These are phyloP conservation scores for Schoenoplectus tabernaemontani DNA, from an alignment of 202 grass and related monocot genomes.

Conservation along the genomic window DNA sequence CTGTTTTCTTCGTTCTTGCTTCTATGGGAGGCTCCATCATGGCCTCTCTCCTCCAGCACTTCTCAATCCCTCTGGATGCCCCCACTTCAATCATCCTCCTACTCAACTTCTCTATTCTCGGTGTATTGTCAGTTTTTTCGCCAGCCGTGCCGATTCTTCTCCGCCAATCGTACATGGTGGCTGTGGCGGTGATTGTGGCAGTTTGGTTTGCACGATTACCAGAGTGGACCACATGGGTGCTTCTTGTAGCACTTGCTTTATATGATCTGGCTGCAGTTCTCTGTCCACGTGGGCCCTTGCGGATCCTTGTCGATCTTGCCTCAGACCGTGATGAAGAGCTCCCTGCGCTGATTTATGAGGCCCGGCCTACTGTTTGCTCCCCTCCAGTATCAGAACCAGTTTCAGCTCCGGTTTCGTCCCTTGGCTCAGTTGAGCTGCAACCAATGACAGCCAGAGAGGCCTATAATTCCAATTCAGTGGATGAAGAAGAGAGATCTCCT, in stretches of 20 bases:
- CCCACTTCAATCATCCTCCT: conserved; percentile 50
- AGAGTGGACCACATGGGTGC: conserved; percentile 93
- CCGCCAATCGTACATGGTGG: conserved; percentile 83
- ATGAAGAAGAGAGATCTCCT: conserved; percentile 15
- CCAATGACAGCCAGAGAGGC: conserved; percentile 13
- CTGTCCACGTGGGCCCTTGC: conserved; percentile 62
- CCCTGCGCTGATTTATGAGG: conserved; percentile 84
- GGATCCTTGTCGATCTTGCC: conserved; percentile 85
- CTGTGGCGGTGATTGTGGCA: conserved; percentile 82
- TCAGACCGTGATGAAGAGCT: conserved; percentile 90
- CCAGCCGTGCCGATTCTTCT: conserved; percentile 68
- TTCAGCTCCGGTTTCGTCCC: conserved; percentile 12
- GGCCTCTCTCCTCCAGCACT: conserved; percentile 44
- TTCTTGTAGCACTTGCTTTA: conserved; percentile 75
- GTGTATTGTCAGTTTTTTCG: conserved; percentile 74
- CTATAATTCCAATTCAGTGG: neutral
- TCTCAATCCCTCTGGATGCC: conserved; percentile 63
- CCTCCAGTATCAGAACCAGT: conserved; percentile 26
- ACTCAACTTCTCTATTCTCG: conserved; percentile 61
- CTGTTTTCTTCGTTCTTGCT: conserved; percentile 88
- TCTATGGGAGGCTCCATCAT: conserved; percentile 83
- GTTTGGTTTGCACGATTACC: conserved; percentile 79
- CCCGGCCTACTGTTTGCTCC: conserved; percentile 53
- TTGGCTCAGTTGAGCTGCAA: conserved; percentile 70
- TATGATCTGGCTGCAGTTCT: conserved; percentile 91